Evolutionary conservation across 306 rosid genomes (phyloP), one percentile per base, ranked within the genome.

Genomic region (Pyrus pyrifolia): DNA sequence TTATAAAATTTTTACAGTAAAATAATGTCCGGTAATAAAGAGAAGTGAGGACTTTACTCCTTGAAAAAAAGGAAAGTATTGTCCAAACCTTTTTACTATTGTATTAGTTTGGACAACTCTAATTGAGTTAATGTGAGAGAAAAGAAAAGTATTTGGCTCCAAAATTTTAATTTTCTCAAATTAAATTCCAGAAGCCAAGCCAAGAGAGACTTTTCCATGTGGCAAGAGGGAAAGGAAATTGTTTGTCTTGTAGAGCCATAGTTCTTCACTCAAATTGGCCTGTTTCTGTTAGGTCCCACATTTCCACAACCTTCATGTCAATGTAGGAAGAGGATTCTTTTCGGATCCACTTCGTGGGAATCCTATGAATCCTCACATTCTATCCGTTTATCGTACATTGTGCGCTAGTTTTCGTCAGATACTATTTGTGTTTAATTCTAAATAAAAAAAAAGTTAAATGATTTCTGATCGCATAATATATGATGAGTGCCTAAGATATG

Each of bases 341-440:
- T 0, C 40, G 0, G 8, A 35, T 5, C 8, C 2, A 35, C 8
- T 33, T 33, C 6, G 35, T 31, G 1, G 4, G 35, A 6, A 31
- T 31, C 1, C 6, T 33, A 5, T 3, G 2, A 1, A 33, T 33
- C 2, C 2, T 6, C 2, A 35, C 0, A 35, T 35, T 35, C 0
- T 35, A 35, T 2, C 2, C 0, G 2, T 6, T 35, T 0, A 35
- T 35, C 40, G 2, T 35, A 6, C 2, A 35, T 6, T 0, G 40
- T 35, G 8, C 1, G 2, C 0, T 0, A 35, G 2, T 35, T 35
- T 35, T 35, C 0, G 8, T 35, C 40, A 35, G 0, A 35, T 1
- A 35, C 8, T 35, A 35, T 35, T 35, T 35, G 8, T 35, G 0
- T 35, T 35, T 35, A 35, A 35, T 35, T 35, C 6, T 35, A 35